A percentile compares a stretch with the other conserved stretches of the same genome.
phyloP scores from a whole-genome alignment of 202 grass and related monocot genomes.

The Zizania palustris region DNA sequence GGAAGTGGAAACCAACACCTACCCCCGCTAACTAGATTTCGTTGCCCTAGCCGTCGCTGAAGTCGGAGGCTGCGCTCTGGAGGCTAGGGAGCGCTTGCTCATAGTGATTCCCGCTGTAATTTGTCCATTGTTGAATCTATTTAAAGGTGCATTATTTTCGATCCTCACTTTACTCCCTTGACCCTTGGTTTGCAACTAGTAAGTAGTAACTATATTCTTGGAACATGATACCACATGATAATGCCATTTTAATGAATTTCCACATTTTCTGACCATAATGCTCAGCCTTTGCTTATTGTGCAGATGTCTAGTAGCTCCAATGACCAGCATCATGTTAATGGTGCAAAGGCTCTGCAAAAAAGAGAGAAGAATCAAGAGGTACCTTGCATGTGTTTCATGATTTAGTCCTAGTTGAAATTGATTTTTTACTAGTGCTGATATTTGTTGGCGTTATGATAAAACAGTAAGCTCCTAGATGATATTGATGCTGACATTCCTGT shows the following conservation, averaged over 20 bases:
- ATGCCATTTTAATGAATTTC: constrained; percentile 29
- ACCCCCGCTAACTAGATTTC: no score
- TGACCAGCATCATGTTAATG: constrained; percentile 40
- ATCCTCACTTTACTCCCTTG: background rate
- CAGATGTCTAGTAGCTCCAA: constrained; percentile 70
- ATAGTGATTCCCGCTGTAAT: background rate
- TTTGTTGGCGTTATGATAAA: background rate
- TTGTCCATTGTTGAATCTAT: constrained; percentile 23
- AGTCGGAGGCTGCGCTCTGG: background rate
- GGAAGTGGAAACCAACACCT: background rate
- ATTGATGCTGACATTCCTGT: background rate
- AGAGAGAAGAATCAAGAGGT: constrained; percentile 58
- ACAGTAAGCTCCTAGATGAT: background rate
- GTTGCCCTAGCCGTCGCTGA: background rate
- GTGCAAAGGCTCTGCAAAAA: constrained; percentile 40
- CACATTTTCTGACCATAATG: background rate
- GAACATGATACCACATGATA: background rate
- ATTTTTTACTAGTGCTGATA: background rate
- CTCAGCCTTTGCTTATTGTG: constrained; percentile 30
- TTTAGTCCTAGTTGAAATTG: background rate
- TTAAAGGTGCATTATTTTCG: background rate
- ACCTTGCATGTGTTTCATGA: background rate
- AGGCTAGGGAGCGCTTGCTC: background rate
- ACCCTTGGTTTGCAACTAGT: background rate
- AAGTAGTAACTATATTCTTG: background rate